These are phyloP conservation scores for Pseudogymnoascus sp. DNA, from an alignment of 2,329 filamentous ascomycete species.

Conservation along the genomic window DNA sequence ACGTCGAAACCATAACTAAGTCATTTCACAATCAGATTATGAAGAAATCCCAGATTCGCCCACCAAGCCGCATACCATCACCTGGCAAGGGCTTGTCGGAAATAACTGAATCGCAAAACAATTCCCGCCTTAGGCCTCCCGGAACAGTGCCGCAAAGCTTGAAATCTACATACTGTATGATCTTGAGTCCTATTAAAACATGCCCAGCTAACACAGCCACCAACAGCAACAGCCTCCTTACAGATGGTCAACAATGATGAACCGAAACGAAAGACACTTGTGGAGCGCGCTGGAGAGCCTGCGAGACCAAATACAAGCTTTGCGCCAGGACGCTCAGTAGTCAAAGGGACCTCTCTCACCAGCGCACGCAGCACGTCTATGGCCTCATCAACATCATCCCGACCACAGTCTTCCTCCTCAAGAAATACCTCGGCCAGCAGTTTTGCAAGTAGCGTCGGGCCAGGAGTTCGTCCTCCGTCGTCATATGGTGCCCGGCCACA, in stretches of 20 bases:
- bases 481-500: slow-evolving; percentile 36
- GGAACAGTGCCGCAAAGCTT: slow-evolving; percentile 3
- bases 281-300: slow-evolving; percentile 38
- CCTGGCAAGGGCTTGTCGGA: slow-evolving; percentile 38
- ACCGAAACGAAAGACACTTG: slow-evolving; percentile 51
- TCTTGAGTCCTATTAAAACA: slow-evolving; percentile 10
- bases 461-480: slow-evolving; percentile 38
- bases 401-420: slow-evolving; percentile 34
- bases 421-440: slow-evolving; percentile 37
- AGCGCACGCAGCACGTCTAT: slow-evolving; percentile 27
- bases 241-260: slow-evolving; percentile 43
- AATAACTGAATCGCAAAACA: slow-evolving; percentile 52
- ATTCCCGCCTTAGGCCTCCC: slow-evolving; percentile 40
- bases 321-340: slow-evolving; percentile 9
- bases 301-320: background rate
- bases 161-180: slow-evolving; percentile 9
- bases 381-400: slow-evolving; percentile 33
- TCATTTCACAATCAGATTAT: slow-evolving; percentile 16
- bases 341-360: slow-evolving; percentile 22
- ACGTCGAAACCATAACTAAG: slow-evolving; percentile 5
- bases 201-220: background rate
- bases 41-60: slow-evolving; percentile 23
- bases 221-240: slow-evolving; percentile 15
- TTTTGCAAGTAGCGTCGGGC: slow-evolving; percentile 50
- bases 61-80: slow-evolving; percentile 22